Evolutionary conservation across 352 stramenopile species (phyloP).

Genomic region (Stephanocyclus meneghinianus): DNA sequence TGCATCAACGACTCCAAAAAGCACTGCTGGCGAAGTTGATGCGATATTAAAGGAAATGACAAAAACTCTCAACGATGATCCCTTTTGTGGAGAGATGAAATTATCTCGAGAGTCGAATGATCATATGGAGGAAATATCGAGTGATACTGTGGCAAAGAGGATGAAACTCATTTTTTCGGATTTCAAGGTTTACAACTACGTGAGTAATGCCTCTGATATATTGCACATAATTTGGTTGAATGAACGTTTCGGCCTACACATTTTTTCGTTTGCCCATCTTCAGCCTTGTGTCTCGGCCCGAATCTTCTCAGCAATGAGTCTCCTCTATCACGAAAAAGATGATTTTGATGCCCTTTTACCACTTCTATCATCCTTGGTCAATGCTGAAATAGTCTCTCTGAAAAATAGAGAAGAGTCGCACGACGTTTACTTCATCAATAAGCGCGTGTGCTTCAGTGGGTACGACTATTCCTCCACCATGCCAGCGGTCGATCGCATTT

Average conservation of each 20-base stretch:
- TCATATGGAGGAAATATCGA: slow-evolving; percentile 20
- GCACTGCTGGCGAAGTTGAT: neutral
- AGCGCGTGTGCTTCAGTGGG: slow-evolving; percentile 48
- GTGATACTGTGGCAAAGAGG: slow-evolving; percentile 23
- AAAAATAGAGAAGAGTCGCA: slow-evolving; percentile 26
- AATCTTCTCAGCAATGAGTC: slow-evolving; percentile 50
- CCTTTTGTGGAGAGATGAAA: neutral
- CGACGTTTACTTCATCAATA: slow-evolving; percentile 49
- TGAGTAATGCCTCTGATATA: slow-evolving; percentile 15
- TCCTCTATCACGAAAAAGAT: slow-evolving; percentile 16
- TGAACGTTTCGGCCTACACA: neutral
- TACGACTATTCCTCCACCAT: slow-evolving; percentile 54
- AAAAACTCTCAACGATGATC: slow-evolving; percentile 11
- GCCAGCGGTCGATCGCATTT: slow-evolving; percentile 34
- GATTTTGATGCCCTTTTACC: slow-evolving; percentile 39
- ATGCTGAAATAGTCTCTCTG: slow-evolving; percentile 49
- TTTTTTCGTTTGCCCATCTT: neutral
- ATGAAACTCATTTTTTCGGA: slow-evolving; percentile 40
- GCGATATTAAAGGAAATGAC: neutral
- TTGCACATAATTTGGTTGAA: neutral
- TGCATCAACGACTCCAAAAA: neutral
- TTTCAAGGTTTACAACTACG: slow-evolving; percentile 34
- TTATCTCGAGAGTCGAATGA: slow-evolving; percentile 1
- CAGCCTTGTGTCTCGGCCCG: slow-evolving; percentile 47
- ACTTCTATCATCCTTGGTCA: slow-evolving; percentile 34